Evolutionary conservation across 495 filamentous ascomycete genomes (phyloP), one percentile per base, ranked within the genome.

Genomic region (Chlorociboria aeruginascens): DNA sequence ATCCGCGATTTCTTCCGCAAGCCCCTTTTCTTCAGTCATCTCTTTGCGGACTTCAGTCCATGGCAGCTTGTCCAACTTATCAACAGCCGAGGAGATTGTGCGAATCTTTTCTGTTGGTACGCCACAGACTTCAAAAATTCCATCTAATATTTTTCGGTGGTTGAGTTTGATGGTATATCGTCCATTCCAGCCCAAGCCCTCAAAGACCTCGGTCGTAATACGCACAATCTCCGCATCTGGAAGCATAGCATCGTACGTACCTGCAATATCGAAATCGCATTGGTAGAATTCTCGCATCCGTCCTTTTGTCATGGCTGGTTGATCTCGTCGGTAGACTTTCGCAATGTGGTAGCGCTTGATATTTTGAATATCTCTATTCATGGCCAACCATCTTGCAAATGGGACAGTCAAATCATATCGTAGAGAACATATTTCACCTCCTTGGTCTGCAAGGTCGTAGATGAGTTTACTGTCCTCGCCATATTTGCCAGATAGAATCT

Each of bases 261-360:
- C 90, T 20, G 90, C 90, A 67, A 96, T 88, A 63, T 97, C 90
- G 61, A 96, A 94, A 66, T 97, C 90, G 66, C 89, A 95, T 69
- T 97, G 90, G 65, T 93, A 94, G 66, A 98, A 95, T 65, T 98
- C 90, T 50, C 92, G 76, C 84, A 96, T 90, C 6, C 87, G 77
- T 43, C 92, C 92, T 61, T 89, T 89, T 44, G 77, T 82, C 71
- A 92, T 85, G 45, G 84, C 60, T 35, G 83, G 83, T 62, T 86
- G 82, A 64, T 89, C 85, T 59, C 85, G 65, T 49, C 85, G 73
- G 68, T 88, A 90, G 32, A 93, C 87, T 65, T 92, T 92, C 48
- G 85, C 85, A 52, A 92, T 87, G 68, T 89, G 84, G 63, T 90
- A 92, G 29, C 87, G 73, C 65, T 92, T 93, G 63, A 93, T 88